A percentile compares a stretch with the other conserved stretches of the same genome.
phyloP scores from a whole-genome alignment of 2,329 filamentous ascomycete species.

The Talaromyces pinophilus region DNA sequence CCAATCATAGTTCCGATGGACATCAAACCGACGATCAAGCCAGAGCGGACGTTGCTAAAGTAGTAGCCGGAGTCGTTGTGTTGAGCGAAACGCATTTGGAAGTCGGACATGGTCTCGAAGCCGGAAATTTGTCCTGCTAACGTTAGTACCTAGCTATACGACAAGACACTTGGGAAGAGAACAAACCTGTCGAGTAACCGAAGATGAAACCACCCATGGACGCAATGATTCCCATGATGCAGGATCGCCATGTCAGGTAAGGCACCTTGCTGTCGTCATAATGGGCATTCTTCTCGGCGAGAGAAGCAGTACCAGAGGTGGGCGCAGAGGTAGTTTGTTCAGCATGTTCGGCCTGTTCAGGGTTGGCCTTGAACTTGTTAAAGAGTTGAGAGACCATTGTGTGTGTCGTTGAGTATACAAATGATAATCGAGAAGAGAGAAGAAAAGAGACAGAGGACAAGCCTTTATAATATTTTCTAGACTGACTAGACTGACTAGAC shows the following conservation, averaged over 20 bases:
- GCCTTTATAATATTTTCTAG: neutral
- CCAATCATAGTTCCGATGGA: conserved; percentile 49
- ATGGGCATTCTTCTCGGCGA: conserved; percentile 36
- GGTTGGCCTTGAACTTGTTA: conserved; percentile 31
- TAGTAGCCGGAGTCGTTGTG: conserved; percentile 31
- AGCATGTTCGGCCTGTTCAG: conserved; percentile 34
- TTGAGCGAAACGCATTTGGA: conserved; percentile 45
- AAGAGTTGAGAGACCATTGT: conserved; percentile 22
- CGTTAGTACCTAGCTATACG: neutral
- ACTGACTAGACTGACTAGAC: neutral
- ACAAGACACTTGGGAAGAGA: neutral
- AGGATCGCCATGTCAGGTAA: conserved; percentile 46
- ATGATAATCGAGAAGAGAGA: no score
- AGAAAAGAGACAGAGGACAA: neutral
- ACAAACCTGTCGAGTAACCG: conserved; percentile 47
- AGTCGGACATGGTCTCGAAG: conserved; percentile 51
- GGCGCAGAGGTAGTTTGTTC: conserved; percentile 34
- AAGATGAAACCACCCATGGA: conserved; percentile 54
- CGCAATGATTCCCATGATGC: conserved; percentile 48
- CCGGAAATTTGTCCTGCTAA: conserved; percentile 46
- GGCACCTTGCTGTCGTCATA: conserved; percentile 47
- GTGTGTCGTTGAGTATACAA: neutral
- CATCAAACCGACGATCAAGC: conserved; percentile 49
- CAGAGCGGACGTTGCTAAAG: conserved; percentile 49
- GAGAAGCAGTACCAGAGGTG: conserved; percentile 35